These are phyloP conservation scores for Dalbergia cultrata DNA, from an alignment of 306 rosid genomes.

Conservation along the genomic window DNA sequence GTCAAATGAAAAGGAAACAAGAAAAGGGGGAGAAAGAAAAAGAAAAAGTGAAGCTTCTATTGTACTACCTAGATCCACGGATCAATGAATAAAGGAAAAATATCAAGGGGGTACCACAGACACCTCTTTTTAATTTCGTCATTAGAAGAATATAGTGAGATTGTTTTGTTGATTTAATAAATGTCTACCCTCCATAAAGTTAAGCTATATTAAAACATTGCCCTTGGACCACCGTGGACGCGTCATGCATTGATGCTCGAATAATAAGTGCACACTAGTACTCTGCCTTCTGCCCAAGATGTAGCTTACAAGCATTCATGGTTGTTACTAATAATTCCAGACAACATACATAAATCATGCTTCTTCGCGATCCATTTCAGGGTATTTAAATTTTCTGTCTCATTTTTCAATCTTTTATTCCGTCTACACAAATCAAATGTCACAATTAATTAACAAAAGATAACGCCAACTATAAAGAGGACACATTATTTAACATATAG, in stretches of 20 bases:
- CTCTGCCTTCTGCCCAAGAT: not conserved
- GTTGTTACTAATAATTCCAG: constrained; percentile 19
- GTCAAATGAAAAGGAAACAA: not conserved
- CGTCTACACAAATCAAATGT: not conserved
- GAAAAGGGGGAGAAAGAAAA: not conserved
- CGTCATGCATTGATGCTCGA: not conserved
- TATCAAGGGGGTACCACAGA: no score
- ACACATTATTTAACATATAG: not conserved
- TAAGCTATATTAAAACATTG: not conserved
- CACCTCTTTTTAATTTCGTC: not conserved
- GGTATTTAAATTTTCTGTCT: not conserved
- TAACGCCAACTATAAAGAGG: not conserved
- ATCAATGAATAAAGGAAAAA: not conserved
- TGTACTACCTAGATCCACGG: not conserved
- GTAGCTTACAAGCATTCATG: constrained; percentile 21
- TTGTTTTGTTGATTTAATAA: not conserved
- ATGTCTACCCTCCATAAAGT: not conserved
- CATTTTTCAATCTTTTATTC: not conserved
- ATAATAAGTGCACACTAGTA: constrained; percentile 2
- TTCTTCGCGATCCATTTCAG: not conserved
- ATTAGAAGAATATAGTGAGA: not conserved
- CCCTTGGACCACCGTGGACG: constrained; percentile 1
- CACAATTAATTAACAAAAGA: not conserved
- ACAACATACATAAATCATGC: constrained; percentile 5
- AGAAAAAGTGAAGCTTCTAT: not conserved